Percentiles rank a stretch among this genome's conserved stretches.
Evolutionary conservation across 2,329 filamentous ascomycete species (phyloP).

Genomic region (Colletotrichum gloeosporioides): DNA sequence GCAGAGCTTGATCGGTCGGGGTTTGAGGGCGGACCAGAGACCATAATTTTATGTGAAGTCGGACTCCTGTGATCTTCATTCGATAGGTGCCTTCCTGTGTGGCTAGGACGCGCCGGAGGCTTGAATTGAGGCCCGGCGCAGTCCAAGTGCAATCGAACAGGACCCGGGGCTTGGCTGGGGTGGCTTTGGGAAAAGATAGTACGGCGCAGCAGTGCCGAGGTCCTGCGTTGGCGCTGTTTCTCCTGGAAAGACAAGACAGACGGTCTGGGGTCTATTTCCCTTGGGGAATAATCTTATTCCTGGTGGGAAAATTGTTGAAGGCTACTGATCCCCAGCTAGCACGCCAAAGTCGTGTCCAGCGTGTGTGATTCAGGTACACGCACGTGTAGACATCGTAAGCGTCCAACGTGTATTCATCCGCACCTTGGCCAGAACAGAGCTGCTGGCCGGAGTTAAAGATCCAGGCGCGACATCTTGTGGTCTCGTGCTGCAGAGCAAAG

Average conservation of each 20-base stretch:
- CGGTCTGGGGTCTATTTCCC: not conserved
- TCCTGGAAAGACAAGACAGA: not conserved
- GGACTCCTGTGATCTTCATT: not conserved
- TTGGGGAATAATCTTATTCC: conserved; percentile 1
- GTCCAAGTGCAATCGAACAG: conserved; percentile 7
- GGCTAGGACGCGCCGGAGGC: conserved; percentile 6
- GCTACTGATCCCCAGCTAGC: not conserved
- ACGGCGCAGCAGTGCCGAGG: conserved; percentile 1
- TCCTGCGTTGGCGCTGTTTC: conserved; percentile 8
- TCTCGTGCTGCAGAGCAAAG: not conserved
- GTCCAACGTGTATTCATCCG: not conserved
- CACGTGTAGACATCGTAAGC: not conserved
- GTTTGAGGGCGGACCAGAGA: not conserved
- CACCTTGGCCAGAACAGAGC: not conserved
- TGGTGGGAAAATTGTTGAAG: not conserved
- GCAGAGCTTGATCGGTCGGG: not conserved
- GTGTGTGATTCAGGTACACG: not conserved
- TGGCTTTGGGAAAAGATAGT: not conserved
- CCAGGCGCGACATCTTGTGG: not conserved
- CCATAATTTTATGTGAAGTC: not conserved
- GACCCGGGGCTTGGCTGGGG: conserved; percentile 3
- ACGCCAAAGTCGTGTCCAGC: not conserved
- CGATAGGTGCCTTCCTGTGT: conserved; percentile 1
- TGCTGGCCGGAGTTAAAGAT: not conserved
- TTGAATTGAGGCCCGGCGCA: not conserved